These are phyloP conservation scores for Pyricularia sp. DNA, from an alignment of 2,329 filamentous ascomycete genomes.

Conservation along the genomic window DNA sequence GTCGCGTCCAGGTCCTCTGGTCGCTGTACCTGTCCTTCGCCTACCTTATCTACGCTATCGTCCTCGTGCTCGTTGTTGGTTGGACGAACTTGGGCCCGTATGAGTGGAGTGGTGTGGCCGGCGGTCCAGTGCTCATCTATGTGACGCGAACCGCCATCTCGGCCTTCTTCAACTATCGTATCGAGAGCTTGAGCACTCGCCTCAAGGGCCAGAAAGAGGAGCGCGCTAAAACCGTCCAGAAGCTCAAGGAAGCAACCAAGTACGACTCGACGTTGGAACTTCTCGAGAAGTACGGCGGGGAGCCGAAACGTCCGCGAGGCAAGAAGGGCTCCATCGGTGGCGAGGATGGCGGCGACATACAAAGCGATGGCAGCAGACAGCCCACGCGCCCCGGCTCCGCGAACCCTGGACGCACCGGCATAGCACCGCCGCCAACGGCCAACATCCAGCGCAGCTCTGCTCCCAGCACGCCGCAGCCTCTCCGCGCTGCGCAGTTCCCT, in stretches of 20 bases:
- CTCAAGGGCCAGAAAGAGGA: slow-evolving; percentile 71
- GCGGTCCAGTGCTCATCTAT: slow-evolving; percentile 78
- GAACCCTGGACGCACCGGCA: slow-evolving; percentile 30
- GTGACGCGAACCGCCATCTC: slow-evolving; percentile 56
- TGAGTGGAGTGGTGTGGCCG: slow-evolving; percentile 72
- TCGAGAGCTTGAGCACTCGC: slow-evolving; percentile 56
- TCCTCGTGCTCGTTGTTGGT: slow-evolving; percentile 77
- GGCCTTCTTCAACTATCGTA: slow-evolving; percentile 72
- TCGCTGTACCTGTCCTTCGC: slow-evolving; percentile 86
- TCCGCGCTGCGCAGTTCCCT: background rate
- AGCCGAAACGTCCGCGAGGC: slow-evolving; percentile 26
- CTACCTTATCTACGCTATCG: slow-evolving; percentile 78
- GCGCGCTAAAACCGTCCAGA: slow-evolving; percentile 79
- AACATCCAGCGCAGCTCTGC: slow-evolving; percentile 41
- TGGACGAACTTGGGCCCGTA: slow-evolving; percentile 65
- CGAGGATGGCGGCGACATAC: slow-evolving; percentile 9
- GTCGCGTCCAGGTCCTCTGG: slow-evolving; percentile 75
- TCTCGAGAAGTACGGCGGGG: slow-evolving; percentile 84
- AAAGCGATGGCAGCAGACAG: slow-evolving; percentile 5
- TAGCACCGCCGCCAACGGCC: slow-evolving; percentile 52
- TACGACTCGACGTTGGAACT: slow-evolving; percentile 92
- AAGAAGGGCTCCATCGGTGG: slow-evolving; percentile 10
- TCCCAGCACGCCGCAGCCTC: slow-evolving; percentile 19
- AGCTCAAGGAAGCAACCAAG: slow-evolving; percentile 88
- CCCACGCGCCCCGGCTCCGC: slow-evolving; percentile 7